phyloP scores from a whole-genome alignment of 139 green algal genomes.

The Chlamydomonas applanata region DNA sequence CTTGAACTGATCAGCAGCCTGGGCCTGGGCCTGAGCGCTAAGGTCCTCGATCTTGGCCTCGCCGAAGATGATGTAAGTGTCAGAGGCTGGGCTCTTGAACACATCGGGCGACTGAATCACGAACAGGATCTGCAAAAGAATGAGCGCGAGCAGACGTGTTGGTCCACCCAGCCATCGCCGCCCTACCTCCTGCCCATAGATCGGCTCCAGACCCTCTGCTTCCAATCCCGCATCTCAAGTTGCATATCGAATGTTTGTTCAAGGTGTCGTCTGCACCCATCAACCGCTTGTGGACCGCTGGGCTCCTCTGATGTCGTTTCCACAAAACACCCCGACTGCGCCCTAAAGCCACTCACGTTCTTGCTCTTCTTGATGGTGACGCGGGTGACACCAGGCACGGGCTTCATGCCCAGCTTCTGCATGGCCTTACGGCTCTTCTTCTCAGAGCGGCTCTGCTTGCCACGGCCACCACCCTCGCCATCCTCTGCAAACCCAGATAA shows the following conservation, averaged over 20 bases:
- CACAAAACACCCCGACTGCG: too few species aligned
- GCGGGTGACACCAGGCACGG: conserved; percentile 80
- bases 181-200: too few species aligned
- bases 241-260: too few species aligned
- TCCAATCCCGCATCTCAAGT: too few species aligned
- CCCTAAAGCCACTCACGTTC: conserved; percentile 84
- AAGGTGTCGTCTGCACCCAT: too few species aligned
- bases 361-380: conserved; percentile 99
- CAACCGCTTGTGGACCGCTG: too few species aligned
- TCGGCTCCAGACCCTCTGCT: too few species aligned
- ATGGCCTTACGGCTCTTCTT: conserved; percentile 99
- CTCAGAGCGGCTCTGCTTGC: conserved; percentile 94
- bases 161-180: too few species aligned
- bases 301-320: too few species aligned
- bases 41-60: conserved; percentile 98
- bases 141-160: background rate
- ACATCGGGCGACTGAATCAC: conserved; percentile 97
- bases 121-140: conserved; percentile 87
- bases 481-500: conserved; percentile 15
- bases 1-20: conserved; percentile 87
- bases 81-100: conserved; percentile 92
- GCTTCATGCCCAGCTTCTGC: conserved; percentile 99
- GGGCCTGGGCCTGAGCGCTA: conserved; percentile 72
- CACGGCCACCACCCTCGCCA: conserved; percentile 45
- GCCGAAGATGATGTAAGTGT: conserved; percentile 99